Percentiles rank a stretch among this genome's conserved stretches.
Evolutionary conservation across 2,329 filamentous ascomycete genomes (phyloP).

Genomic region (Colletotrichum sp.): DNA sequence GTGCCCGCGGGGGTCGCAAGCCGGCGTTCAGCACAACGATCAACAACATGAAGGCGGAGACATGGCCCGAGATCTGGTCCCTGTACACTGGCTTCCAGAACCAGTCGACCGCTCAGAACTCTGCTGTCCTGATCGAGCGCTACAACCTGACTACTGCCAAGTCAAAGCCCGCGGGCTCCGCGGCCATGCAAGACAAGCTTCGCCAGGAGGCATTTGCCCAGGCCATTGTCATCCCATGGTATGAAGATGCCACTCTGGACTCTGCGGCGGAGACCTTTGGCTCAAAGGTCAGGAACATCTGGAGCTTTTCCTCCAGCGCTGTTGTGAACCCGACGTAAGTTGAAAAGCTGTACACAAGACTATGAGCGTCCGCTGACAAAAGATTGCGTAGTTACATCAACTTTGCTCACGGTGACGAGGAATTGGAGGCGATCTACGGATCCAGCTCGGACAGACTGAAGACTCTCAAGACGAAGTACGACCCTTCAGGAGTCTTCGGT

Average conservation of each 20-base stretch:
- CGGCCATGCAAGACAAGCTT: conserved; percentile 34
- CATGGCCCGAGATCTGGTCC: conserved; percentile 44
- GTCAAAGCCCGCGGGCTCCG: conserved; percentile 20
- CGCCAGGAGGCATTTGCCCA: conserved; percentile 35
- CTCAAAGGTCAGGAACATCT: conserved; percentile 30
- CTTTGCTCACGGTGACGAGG: conserved; percentile 36
- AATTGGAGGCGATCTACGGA: conserved; percentile 26
- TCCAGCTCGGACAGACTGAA: conserved; percentile 27
- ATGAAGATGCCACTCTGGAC: conserved; percentile 38
- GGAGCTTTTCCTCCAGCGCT: conserved; percentile 23
- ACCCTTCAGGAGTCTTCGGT: conserved; percentile 29
- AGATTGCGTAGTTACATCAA: conserved; percentile 29
- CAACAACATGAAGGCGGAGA: conserved; percentile 33
- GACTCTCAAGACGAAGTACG: conserved; percentile 29
- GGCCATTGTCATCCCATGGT: conserved; percentile 43
- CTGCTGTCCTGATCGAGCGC: conserved; percentile 36
- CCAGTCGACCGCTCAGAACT: conserved; percentile 32
- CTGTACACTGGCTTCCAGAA: conserved; percentile 38
- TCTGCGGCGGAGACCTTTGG: conserved; percentile 36
- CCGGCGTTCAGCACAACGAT: conserved; percentile 39
- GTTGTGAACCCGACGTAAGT: conserved; percentile 23
- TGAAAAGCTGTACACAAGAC: accelerated
- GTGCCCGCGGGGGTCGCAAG: conserved; percentile 40
- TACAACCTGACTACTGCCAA: conserved; percentile 38
- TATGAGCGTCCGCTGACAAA: accelerated